These are phyloP conservation scores for Lipomyces spencermartinsiae DNA, from an alignment of 805 yeast genomes.

Conservation along the genomic window DNA sequence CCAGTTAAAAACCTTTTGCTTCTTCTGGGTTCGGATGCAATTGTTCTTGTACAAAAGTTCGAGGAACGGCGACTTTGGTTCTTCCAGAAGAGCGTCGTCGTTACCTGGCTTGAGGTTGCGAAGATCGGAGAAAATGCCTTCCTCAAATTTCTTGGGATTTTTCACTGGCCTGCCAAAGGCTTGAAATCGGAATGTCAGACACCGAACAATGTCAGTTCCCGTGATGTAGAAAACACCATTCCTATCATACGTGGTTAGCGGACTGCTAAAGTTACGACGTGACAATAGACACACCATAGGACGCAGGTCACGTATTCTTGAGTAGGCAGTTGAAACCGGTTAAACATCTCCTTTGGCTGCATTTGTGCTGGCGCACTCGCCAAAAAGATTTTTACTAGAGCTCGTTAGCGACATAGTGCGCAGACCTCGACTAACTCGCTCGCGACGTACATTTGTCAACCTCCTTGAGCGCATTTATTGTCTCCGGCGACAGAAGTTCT, in stretches of 20 bases:
- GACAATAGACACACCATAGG: conserved; percentile 59
- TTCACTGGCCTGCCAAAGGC: conserved; percentile 85
- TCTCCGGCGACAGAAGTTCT: conserved; percentile 32
- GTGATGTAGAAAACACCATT: conserved; percentile 86
- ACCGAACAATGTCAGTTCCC: conserved; percentile 94
- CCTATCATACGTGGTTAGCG: conserved; percentile 15
- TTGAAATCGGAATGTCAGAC: conserved; percentile 84
- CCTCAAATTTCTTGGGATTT: conserved; percentile 94
- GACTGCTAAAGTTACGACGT: background rate
- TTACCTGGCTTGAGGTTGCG: conserved; percentile 82
- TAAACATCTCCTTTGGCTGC: conserved; percentile 85
- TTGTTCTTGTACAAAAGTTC: conserved; percentile 83
- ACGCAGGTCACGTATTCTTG: conserved; percentile 96
- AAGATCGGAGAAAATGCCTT: conserved; percentile 91
- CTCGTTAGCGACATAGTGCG: background rate
- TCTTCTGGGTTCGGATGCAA: conserved; percentile 92
- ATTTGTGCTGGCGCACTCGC: conserved; percentile 95
- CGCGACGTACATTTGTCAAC: conserved; percentile 31
- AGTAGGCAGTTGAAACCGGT: conserved; percentile 82
- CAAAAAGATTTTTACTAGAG: conserved; percentile 70
- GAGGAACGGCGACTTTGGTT: conserved; percentile 82
- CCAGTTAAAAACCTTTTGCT: conserved; percentile 97
- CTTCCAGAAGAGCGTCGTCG: conserved; percentile 78
- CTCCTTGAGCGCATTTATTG: conserved; percentile 32
- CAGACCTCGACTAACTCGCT: background rate